A percentile compares a stretch with the other conserved stretches of the same genome.
Evolutionary conservation across 148 eudicot genomes (phyloP).

Genomic region (Rhododendron mucronatum): DNA sequence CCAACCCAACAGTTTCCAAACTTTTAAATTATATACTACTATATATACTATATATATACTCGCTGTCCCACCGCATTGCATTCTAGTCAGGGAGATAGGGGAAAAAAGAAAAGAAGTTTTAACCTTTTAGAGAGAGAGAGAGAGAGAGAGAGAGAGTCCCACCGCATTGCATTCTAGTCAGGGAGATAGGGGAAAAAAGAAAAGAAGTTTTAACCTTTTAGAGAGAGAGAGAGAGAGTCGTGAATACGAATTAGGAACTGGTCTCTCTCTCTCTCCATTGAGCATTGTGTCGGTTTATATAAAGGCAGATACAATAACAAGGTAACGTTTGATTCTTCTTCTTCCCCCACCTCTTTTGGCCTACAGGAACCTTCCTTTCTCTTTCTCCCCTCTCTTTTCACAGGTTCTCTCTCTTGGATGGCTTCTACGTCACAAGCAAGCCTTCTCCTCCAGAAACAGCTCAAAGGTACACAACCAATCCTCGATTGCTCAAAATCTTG

Average conservation of each 20-base stretch:
- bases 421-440: slow-evolving; percentile 53
- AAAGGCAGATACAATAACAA: neutral
- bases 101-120: neutral
- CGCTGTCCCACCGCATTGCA: neutral
- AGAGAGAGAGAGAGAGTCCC: too few species aligned
- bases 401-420: slow-evolving; percentile 8
- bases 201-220: neutral
- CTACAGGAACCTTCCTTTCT: neutral
- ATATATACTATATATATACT: too few species aligned
- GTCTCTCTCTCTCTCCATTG: neutral
- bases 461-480: slow-evolving; percentile 34
- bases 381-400: neutral
- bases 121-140: neutral
- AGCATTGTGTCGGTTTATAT: neutral
- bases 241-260: neutral
- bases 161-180: neutral
- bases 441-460: slow-evolving; percentile 64
- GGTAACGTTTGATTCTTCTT: slow-evolving; percentile 3
- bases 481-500: slow-evolving; percentile 7
- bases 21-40: too few species aligned
- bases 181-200: too few species aligned
- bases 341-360: neutral
- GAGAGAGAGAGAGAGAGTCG: neutral
- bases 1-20: too few species aligned
- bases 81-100: neutral